A percentile compares a stretch with the other conserved stretches of the same genome.
Evolutionary conservation across 2,329 filamentous ascomycete species (phyloP).

Genomic region (Fusarium sp.): DNA sequence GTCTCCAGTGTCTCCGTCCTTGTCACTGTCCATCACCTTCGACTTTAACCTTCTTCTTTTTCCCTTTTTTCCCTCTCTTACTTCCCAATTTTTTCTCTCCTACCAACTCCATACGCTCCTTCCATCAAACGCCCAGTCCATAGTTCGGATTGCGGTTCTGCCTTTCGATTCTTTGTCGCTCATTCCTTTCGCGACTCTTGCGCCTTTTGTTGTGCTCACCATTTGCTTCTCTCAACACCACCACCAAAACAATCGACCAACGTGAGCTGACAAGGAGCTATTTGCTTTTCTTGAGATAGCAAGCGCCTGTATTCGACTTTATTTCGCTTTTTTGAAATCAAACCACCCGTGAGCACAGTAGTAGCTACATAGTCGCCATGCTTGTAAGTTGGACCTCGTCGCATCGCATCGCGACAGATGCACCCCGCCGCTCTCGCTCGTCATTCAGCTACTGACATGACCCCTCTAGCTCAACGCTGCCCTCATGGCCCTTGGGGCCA

Average conservation of each 20-base stretch:
- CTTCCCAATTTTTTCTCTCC: constrained; percentile 12
- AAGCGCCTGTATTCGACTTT: constrained; percentile 8
- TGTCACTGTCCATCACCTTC: constrained; percentile 9
- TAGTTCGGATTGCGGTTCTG: constrained; percentile 16
- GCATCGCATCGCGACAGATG: background rate
- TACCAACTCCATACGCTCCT: constrained; percentile 31
- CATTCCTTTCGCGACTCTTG: constrained; percentile 29
- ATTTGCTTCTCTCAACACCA: constrained; percentile 1
- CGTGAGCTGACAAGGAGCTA: constrained; percentile 7
- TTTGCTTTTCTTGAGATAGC: constrained; percentile 4
- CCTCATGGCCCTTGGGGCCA: constrained; percentile 65
- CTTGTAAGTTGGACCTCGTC: constrained; percentile 39
- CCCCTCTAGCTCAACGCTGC: constrained; percentile 53
- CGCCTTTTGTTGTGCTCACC: constrained; percentile 18
- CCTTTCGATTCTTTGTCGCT: constrained; percentile 40
- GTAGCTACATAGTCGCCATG: constrained; percentile 32
- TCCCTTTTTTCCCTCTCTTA: constrained; percentile 3
- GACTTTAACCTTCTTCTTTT: constrained; percentile 9
- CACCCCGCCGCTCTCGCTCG: background rate
- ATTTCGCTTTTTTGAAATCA: constrained; percentile 20
- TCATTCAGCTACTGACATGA: constrained; percentile 25
- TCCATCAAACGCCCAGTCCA: constrained; percentile 18
- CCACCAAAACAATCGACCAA: constrained; percentile 3
- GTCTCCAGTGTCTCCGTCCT: constrained; percentile 13
- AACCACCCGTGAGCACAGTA: constrained; percentile 5